Conservation (phyloP, 2,329 filamentous ascomycete genomes). For the Pyricularia grisea region DNA sequence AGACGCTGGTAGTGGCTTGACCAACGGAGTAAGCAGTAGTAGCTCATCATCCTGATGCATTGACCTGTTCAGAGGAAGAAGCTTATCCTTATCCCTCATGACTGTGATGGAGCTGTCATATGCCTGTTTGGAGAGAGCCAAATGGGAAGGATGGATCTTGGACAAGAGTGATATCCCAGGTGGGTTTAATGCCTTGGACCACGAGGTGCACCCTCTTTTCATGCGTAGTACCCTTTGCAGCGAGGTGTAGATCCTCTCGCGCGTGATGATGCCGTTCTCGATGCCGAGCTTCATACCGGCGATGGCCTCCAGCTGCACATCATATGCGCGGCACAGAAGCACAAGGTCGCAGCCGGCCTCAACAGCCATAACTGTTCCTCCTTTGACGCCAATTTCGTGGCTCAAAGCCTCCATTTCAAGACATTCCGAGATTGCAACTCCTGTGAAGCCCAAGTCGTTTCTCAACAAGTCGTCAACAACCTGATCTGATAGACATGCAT, state of each 20-base stretch:
- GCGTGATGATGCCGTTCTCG: conserved; percentile 82
- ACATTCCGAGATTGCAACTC: conserved; percentile 91
- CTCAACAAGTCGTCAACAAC: conserved; percentile 84
- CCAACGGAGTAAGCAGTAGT: conserved; percentile 77
- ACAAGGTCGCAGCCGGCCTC: conserved; percentile 93
- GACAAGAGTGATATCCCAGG: conserved; percentile 68
- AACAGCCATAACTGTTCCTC: conserved; percentile 94
- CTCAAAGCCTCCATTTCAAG: conserved; percentile 94
- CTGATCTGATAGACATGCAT: conserved; percentile 86
- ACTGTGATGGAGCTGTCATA: conserved; percentile 93
- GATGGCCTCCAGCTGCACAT: conserved; percentile 85
- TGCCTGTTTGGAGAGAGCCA: conserved; percentile 69
- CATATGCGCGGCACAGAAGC: conserved; percentile 77
- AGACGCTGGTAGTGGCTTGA: conserved; percentile 88
- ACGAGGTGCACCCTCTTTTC: conserved; percentile 79
- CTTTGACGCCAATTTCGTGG: conserved; percentile 93
- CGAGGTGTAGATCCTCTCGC: conserved; percentile 70
- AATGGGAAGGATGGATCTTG: conserved; percentile 73
- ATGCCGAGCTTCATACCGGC: conserved; percentile 81
- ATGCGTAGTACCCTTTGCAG: conserved; percentile 68
- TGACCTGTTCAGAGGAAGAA: conserved; percentile 73
- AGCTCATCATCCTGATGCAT: conserved; percentile 81
- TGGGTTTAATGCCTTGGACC: conserved; percentile 85
- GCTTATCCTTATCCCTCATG: conserved; percentile 76
- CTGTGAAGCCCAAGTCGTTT: conserved; percentile 81